A percentile compares a stretch with the other conserved stretches of the same genome.
Conservation (phyloP, 495 filamentous ascomycete species). For the Daldinia caldariorum region DNA sequence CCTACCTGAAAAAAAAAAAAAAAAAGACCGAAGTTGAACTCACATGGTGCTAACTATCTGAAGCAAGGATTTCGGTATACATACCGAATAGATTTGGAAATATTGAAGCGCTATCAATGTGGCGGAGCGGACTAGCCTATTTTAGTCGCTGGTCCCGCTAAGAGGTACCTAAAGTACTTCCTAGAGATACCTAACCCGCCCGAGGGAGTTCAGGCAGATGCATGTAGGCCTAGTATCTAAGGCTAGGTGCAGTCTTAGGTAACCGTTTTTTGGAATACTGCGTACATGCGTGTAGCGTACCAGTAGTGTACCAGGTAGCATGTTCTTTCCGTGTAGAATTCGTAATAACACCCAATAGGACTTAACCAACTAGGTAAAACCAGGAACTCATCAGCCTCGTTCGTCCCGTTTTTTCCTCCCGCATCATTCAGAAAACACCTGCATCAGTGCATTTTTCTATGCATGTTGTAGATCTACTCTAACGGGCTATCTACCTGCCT, state of each 20-base stretch:
- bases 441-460: constrained; percentile 10
- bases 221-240: not conserved
- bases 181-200: too few species aligned
- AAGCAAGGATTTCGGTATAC: not conserved
- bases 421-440: not conserved
- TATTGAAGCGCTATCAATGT: not conserved
- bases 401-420: constrained; percentile 6
- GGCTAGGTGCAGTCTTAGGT: not conserved
- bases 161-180: not conserved
- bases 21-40: not conserved
- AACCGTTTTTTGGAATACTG: not conserved
- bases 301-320: not conserved
- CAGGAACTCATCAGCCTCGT: constrained; percentile 14
- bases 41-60: not conserved
- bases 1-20: not conserved
- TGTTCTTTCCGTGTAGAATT: constrained; percentile 13
- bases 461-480: constrained; percentile 22
- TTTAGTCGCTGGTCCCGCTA: not conserved
- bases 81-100: not conserved
- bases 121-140: not conserved
- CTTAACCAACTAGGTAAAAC: constrained; percentile 7
- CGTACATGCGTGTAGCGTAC: not conserved
- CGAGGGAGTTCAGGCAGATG: not conserved
- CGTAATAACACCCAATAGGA: constrained; percentile 38
- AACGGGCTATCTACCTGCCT: constrained; percentile 10